Evolutionary conservation across 2,329 filamentous ascomycete species (phyloP), one percentile per base, ranked within the genome.

Genomic region (Beauveria asiatica): DNA sequence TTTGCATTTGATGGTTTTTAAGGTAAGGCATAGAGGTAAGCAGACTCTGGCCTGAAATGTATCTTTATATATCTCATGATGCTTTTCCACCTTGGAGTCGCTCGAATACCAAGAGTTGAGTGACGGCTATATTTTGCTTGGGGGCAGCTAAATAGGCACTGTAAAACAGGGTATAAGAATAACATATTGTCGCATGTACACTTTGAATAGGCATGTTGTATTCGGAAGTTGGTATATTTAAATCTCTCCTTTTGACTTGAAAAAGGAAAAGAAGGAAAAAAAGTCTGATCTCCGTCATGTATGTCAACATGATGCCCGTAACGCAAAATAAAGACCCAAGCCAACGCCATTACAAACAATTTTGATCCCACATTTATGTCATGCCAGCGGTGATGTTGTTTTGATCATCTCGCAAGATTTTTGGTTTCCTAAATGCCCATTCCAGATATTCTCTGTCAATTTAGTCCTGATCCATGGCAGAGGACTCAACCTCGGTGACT

Each of bases 401-500:
- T 33, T 49, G 7, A 17, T 5, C 46, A 53, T 48, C 23, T 50
- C 56, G 46, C 44, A 59, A 53, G 21, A 46, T 30, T 8, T 37
- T 46, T 33, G 19, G n/a, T 27, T 33, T 62, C 56, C 49, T 46
- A 46, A 50, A 51, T 56, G 50, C 52, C 30, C 30, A 39, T 49
- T 55, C n/a, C n/a, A 13, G 10, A 16, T 2, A 16, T 16, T 9
- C 23, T 13, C 25, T 16, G 13, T 23, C 30, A 41, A 42, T 52
- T 54, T 44, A 42, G 44, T 62, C 60, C 45, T 65, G 62, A n/a
- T 75, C 73, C 67, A 77, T 76, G 39, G 72, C 71, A 53, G 70
- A 65, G 21, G 69, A 64, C 60, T 76, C 72, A 30, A 80, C 75
- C 68, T 86, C 82, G 5, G 81, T 88, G 64, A 88, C 82, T 64